A percentile compares a stretch with the other conserved stretches of the same genome.
Evolutionary conservation across 177 flowering plant species (phyloP).

Genomic region (Telopea speciosissima): DNA sequence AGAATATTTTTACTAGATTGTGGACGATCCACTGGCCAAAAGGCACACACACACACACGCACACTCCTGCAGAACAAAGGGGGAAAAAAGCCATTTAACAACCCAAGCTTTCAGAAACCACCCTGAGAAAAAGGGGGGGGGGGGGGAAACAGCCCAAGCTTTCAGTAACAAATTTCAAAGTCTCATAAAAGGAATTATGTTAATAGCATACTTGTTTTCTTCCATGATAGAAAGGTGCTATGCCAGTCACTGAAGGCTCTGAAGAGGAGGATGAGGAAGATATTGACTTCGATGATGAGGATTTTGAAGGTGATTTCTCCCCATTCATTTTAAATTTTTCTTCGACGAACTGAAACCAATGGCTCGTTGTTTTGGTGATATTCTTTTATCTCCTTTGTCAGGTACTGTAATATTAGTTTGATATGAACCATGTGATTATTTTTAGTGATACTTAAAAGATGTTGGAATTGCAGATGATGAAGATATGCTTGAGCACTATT

Average conservation of each 20-base stretch:
- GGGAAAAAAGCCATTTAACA: not conserved
- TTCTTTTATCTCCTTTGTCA: too few species aligned
- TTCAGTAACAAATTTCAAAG: not conserved
- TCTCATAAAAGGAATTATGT: too few species aligned
- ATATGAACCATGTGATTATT: too few species aligned
- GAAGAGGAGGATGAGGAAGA: constrained; percentile 84
- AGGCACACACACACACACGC: too few species aligned
- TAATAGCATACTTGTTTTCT: too few species aligned
- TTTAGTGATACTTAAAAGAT: not conserved
- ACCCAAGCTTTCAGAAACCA: not conserved
- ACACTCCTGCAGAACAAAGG: too few species aligned
- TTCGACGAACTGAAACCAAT: not conserved
- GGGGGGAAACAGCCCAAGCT: too few species aligned
- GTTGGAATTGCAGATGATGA: constrained; percentile 68
- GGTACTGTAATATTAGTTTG: too few species aligned
- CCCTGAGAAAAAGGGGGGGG: too few species aligned
- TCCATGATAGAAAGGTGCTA: constrained; percentile 66
- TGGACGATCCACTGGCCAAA: not conserved
- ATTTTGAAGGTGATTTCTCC: constrained; percentile 73
- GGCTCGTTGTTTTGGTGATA: not conserved
- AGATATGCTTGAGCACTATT: constrained; percentile 95
- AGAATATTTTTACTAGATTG: not conserved
- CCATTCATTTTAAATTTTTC: not conserved
- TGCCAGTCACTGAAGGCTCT: constrained; percentile 46
- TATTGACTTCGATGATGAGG: constrained; percentile 85